Base-by-base conservation (phyloP, 2,329 filamentous ascomycete genomes). In the Monilinia polystroma region DNA sequence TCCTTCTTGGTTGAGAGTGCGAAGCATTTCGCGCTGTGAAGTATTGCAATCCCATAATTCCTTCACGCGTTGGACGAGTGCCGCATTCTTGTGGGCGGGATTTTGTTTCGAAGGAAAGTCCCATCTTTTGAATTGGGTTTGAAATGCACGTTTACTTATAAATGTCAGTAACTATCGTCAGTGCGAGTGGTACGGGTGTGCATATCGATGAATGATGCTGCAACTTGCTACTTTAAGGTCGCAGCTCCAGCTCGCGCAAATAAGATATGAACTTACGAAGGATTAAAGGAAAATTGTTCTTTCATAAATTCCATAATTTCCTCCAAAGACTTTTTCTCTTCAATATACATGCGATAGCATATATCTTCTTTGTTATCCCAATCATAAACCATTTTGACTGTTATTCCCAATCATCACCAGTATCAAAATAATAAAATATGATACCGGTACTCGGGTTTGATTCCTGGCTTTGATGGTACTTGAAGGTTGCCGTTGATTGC, bases 21-120 rank as follows among this genome's bases (percentile, higher is more conserved):
- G 81, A 66, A 93, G 81, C 86, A 95, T 95, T 71, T 93, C 88
- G 68, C 84, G 84, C 76, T 93, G 90, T 23, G 81, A 83, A 18
- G 86, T 82, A 74, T 94, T 95, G 72, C 81, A 82, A 76, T 91
- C 88, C 91, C 91, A 95, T 73, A 95, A 81, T 78, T 93, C 85
- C 74, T 87, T 88, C 68, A 94, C 84, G 41, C 91, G 86, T 23
- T 83, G 84, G 52, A 91, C 85, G 10, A 94, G 83, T 32, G 80
- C 81, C 18, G 82, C 80, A 75, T 92, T 89, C 74, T 90, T 90
- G 75, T 92, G 86, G 1, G 88, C 87, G 0, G 87, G 87, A 68
- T 88, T 87, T 72, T 90, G 87, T 76, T 92, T 92, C 67, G 84
- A 85, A 18, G 91, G 90, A 72, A 95, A 94, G 10, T 86, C 84